Evolutionary conservation across 257 asterid species (phyloP).

Genomic region (Schizonepeta tenuifolia): DNA sequence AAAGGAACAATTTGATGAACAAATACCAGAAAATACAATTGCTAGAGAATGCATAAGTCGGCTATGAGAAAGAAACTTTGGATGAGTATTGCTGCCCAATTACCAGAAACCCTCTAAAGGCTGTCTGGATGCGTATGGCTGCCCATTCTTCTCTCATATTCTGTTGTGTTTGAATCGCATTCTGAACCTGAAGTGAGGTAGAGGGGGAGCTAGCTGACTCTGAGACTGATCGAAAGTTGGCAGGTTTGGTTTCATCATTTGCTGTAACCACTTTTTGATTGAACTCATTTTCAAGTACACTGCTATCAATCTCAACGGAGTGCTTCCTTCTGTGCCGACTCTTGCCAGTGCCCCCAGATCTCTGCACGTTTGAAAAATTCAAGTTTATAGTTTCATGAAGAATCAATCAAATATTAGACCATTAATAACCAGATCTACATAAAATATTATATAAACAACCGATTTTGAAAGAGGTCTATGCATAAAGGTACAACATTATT

Average conservation of each 20-base stretch:
- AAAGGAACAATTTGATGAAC: constrained; percentile 14
- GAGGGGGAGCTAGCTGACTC: constrained; percentile 67
- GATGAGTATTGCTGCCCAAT: constrained; percentile 71
- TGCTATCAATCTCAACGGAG: constrained; percentile 71
- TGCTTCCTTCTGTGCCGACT: constrained; percentile 79
- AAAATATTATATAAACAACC: neutral
- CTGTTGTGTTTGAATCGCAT: constrained; percentile 48
- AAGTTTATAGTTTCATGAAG: constrained; percentile 13
- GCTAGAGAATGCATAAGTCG: constrained; percentile 5
- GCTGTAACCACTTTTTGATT: constrained; percentile 45
- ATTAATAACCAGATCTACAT: neutral
- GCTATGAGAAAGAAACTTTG: constrained; percentile 45
- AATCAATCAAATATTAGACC: constrained; percentile 15
- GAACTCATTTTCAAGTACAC: constrained; percentile 56
- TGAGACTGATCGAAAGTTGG: constrained; percentile 49
- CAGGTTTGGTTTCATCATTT: constrained; percentile 53
- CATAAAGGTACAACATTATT: neutral
- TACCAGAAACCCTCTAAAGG: constrained; percentile 97
- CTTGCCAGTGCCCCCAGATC: constrained; percentile 65
- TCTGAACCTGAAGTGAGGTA: constrained; percentile 61
- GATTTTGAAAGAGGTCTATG: neutral
- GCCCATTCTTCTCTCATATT: constrained; percentile 83
- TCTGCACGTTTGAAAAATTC: constrained; percentile 48
- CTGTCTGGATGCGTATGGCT: constrained; percentile 85
- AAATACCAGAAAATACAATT: constrained; percentile 9